Base-by-base conservation (phyloP, 768 basidiomycete genomes). In the Tephrocybe rancida region DNA sequence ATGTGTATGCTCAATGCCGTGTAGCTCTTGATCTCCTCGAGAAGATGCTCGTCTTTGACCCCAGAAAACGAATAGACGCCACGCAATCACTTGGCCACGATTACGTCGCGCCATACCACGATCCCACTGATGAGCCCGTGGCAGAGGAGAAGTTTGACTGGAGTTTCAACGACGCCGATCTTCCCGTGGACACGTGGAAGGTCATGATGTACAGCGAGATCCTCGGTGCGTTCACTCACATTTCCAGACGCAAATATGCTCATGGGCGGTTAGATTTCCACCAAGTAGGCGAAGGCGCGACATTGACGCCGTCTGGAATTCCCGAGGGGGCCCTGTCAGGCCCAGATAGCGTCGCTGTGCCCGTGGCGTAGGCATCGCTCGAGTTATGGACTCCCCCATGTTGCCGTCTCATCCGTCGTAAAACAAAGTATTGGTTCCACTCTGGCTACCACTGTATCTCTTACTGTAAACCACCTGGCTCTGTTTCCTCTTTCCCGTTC, bases 141-240 rank as follows among this genome's bases (percentile, higher is more conserved):
- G 92, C 97, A 11, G 84, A 79, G 16, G 95, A 98, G 67, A 88
- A 90, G 66, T 99, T 99, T 64, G 97, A 99, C 72, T 99, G 97
- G 97, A 91, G 88, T 64, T 99, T 99, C 84, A 99, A 99, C 71
- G 97, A 99, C 59, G 97, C 97, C 18, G 97, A 99, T 70, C 79
- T 99, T 41, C 97, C 97, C 0, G 91, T 98, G 10, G 97, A 99
- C 65, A 96, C 93, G 1, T 99, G 97, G 97, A 98, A 98, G 74
- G 96, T 97, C 67, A 99, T 99, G 97, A 99, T 99, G 96, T 98
- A 98, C 78, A 90, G 88, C 63, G 96, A 99, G 73, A 98, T 98
- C 59, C 78, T 98, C 11, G 94, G 95, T 94, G 64, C 57, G 87
- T 72, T 52, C 21, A 8, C n/a, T 32, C n/a, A 29, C 56, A 16